Evolutionary conservation across 805 yeast species (phyloP).

Genomic region (Candida coquimbonensis): DNA sequence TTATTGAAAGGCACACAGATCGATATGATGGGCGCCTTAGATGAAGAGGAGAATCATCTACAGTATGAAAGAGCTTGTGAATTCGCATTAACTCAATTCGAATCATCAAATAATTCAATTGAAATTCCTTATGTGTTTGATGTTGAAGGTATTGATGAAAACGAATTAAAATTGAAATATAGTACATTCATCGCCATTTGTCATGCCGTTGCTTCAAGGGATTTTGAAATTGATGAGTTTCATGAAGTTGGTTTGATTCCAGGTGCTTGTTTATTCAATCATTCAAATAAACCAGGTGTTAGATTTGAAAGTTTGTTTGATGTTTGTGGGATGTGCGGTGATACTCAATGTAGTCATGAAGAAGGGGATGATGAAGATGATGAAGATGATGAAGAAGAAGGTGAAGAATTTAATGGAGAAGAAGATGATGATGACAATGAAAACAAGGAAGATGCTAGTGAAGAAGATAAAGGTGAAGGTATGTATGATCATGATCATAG

Average conservation of each 20-base stretch:
- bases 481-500: slow-evolving; percentile 7
- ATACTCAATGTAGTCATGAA: slow-evolving; percentile 28
- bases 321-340: slow-evolving; percentile 49
- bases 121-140: slow-evolving; percentile 26
- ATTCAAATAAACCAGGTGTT: slow-evolving; percentile 53
- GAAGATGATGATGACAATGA: slow-evolving; percentile 9
- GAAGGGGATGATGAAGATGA: slow-evolving; percentile 11
- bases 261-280: slow-evolving; percentile 87
- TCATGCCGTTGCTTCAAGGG: slow-evolving; percentile 64
- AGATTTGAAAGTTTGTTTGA: slow-evolving; percentile 54
- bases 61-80: slow-evolving; percentile 32
- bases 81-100: slow-evolving; percentile 24
- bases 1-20: slow-evolving; percentile 50
- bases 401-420: slow-evolving; percentile 7
- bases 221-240: slow-evolving; percentile 72
- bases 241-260: slow-evolving; percentile 79
- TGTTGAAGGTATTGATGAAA: slow-evolving; percentile 20
- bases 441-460: slow-evolving; percentile 4
- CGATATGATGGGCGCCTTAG: slow-evolving; percentile 55
- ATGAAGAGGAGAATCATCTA: slow-evolving; percentile 34
- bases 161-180: slow-evolving; percentile 25
- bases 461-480: background rate
- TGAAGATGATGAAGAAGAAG: background rate
- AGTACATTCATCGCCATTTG: slow-evolving; percentile 48
- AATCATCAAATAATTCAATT: slow-evolving; percentile 19